Percentiles rank a stretch among this genome's conserved stretches.
These are phyloP conservation scores for Colletotrichum orbiculare DNA, from an alignment of 2,329 filamentous ascomycete genomes.

Conservation along the genomic window DNA sequence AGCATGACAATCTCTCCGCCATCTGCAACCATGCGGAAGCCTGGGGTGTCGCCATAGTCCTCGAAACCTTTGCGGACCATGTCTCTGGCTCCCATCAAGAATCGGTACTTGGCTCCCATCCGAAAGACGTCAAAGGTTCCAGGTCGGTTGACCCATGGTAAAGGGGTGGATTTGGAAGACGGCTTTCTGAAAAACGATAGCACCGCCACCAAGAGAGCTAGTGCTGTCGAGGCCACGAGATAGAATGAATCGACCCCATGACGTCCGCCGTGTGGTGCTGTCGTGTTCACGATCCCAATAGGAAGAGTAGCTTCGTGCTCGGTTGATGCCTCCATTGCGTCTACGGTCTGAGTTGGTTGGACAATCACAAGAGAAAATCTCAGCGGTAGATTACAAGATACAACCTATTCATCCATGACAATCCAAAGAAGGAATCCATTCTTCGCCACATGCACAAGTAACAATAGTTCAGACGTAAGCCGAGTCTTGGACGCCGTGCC, in stretches of 20 bases:
- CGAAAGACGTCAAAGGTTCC: conserved; percentile 2
- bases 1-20: conserved; percentile 22
- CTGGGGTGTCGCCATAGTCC: background rate
- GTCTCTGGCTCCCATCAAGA: conserved; percentile 15
- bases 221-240: background rate
- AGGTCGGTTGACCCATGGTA: conserved; percentile 24
- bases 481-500: too few relatives aligned
- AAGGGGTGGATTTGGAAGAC: background rate
- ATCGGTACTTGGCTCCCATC: conserved; percentile 19
- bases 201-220: background rate
- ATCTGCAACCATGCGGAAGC: conserved; percentile 22
- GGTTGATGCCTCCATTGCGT: conserved; percentile 1
- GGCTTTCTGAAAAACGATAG: background rate
- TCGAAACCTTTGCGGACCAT: background rate
- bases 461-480: too few relatives aligned
- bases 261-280: background rate
- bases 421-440: too few relatives aligned
- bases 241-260: background rate
- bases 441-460: too few relatives aligned
- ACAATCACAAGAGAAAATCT: too few relatives aligned
- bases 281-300: background rate
- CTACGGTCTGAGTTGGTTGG: background rate
- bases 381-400: too few relatives aligned
- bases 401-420: too few relatives aligned
- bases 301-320: background rate